Percentiles rank a stretch among this genome's conserved stretches.
Conservation (phyloP, 345 rosid genomes). For the Pistacia atlantica region DNA sequence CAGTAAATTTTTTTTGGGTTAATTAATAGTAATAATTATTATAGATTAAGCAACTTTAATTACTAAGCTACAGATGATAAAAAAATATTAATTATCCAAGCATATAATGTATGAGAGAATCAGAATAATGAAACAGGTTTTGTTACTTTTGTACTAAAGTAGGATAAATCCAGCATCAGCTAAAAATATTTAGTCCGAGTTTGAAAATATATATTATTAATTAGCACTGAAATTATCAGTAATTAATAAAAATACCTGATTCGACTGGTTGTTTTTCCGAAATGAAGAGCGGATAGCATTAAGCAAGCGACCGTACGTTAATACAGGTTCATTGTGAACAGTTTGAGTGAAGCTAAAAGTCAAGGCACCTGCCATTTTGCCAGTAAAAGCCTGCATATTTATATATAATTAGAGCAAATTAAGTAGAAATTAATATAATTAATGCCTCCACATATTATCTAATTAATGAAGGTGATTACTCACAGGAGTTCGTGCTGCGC, state of each 20-base stretch:
- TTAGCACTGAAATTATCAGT: not conserved
- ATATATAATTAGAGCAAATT: not conserved
- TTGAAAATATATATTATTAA: not conserved
- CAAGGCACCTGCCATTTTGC: conserved; percentile 62
- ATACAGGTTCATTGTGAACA: conserved; percentile 53
- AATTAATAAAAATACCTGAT: not conserved
- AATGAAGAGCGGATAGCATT: conserved; percentile 50
- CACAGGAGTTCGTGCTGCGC: conserved; percentile 55
- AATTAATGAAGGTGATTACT: conserved; percentile 7
- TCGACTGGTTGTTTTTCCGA: not conserved
- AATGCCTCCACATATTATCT: not conserved
- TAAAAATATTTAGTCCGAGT: too few relatives aligned
- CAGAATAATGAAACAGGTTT: too few relatives aligned
- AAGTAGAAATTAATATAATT: too few relatives aligned
- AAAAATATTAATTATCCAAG: too few relatives aligned
- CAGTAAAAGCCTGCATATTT: conserved; percentile 57
- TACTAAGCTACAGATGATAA: too few relatives aligned
- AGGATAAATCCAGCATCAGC: too few relatives aligned
- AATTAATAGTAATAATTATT: too few relatives aligned
- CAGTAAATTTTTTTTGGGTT: too few relatives aligned
- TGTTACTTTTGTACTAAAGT: too few relatives aligned
- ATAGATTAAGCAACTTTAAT: too few relatives aligned
- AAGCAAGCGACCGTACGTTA: conserved; percentile 66
- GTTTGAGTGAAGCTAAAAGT: conserved; percentile 82
- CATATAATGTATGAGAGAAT: too few relatives aligned